Percentiles rank a stretch among this genome's conserved stretches.
Conservation (phyloP, 2,329 filamentous ascomycete genomes). For the Plectosphaerella cucumerina region DNA sequence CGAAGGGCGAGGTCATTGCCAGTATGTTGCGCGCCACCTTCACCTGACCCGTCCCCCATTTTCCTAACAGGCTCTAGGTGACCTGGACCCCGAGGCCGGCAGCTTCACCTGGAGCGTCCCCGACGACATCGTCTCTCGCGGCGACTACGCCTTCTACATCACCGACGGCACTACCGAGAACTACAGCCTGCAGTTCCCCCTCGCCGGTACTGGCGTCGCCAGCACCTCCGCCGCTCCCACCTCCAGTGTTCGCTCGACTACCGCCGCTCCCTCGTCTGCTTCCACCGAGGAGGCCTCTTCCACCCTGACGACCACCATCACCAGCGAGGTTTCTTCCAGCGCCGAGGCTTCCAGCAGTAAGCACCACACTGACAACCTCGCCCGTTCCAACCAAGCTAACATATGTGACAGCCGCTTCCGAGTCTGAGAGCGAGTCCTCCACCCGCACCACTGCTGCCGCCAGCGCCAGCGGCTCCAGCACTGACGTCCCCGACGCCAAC, state of each 20-base stretch:
- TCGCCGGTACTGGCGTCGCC: slow-evolving; percentile 21
- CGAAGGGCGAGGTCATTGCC: slow-evolving; percentile 26
- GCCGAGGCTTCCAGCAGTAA: slow-evolving; percentile 12
- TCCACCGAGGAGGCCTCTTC: slow-evolving; percentile 7
- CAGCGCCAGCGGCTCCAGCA: slow-evolving; percentile 30
- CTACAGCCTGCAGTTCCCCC: slow-evolving; percentile 37
- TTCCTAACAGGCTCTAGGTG: slow-evolving; percentile 20
- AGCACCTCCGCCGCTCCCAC: slow-evolving; percentile 12
- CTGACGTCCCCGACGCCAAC: slow-evolving; percentile 15
- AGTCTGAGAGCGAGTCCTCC: too few relatives aligned
- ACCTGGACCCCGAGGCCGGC: slow-evolving; percentile 18
- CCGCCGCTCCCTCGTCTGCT: not conserved
- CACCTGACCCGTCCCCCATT: not conserved
- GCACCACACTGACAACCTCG: slow-evolving; percentile 11
- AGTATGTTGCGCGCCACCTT: slow-evolving; percentile 27
- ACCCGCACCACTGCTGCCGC: slow-evolving; percentile 15
- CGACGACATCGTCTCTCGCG: slow-evolving; percentile 27
- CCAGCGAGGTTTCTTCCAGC: slow-evolving; percentile 2
- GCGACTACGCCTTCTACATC: slow-evolving; percentile 42
- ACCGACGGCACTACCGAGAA: slow-evolving; percentile 32
- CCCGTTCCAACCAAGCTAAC: too few relatives aligned
- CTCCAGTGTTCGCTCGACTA: slow-evolving; percentile 1
- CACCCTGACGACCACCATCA: slow-evolving; percentile 6
- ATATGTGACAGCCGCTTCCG: too few relatives aligned
- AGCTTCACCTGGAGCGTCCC: slow-evolving; percentile 35